Conservation (phyloP, 1,284 basidiomycete genomes). For the Ceratobasidium papillatum region DNA sequence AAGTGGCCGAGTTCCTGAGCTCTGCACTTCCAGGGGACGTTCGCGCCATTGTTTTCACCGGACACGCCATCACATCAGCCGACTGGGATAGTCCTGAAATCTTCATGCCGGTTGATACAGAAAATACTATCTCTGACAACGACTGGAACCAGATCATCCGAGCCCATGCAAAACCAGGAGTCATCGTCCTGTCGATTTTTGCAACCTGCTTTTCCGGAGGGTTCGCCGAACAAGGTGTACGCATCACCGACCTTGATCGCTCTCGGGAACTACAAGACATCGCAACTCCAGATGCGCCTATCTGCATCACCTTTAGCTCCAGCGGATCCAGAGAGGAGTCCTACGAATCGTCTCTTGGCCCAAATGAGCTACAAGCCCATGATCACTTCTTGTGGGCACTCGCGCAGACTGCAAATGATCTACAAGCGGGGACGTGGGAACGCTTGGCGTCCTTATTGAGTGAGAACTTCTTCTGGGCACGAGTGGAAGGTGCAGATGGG, state of each 20-base stretch:
- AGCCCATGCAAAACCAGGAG: slow-evolving; percentile 2
- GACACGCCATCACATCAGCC: background rate
- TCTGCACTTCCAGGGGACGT: slow-evolving; percentile 17
- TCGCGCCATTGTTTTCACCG: slow-evolving; percentile 28
- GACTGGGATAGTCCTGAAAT: background rate
- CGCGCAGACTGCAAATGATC: background rate
- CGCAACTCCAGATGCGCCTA: background rate
- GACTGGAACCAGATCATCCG: slow-evolving; percentile 7
- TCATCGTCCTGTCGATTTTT: slow-evolving; percentile 31
- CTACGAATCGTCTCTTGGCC: slow-evolving; percentile 11
- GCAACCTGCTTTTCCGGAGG: slow-evolving; percentile 23
- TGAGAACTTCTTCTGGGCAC: background rate
- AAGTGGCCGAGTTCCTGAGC: slow-evolving; percentile 5
- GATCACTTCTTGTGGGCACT: slow-evolving; percentile 23
- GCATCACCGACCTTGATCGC: background rate
- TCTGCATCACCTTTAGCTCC: slow-evolving; percentile 27
- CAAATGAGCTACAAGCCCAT: background rate
- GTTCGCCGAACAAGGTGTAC: slow-evolving; percentile 12
- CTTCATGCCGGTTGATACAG: background rate
- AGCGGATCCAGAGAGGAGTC: background rate
- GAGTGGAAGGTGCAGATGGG: background rate
- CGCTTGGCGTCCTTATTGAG: background rate
- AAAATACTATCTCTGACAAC: background rate
- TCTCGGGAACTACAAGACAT: background rate
- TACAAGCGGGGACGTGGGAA: background rate